These are phyloP conservation scores for Crithidia thermophila DNA, from an alignment of 208 protist genomes.

Conservation along the genomic window DNA sequence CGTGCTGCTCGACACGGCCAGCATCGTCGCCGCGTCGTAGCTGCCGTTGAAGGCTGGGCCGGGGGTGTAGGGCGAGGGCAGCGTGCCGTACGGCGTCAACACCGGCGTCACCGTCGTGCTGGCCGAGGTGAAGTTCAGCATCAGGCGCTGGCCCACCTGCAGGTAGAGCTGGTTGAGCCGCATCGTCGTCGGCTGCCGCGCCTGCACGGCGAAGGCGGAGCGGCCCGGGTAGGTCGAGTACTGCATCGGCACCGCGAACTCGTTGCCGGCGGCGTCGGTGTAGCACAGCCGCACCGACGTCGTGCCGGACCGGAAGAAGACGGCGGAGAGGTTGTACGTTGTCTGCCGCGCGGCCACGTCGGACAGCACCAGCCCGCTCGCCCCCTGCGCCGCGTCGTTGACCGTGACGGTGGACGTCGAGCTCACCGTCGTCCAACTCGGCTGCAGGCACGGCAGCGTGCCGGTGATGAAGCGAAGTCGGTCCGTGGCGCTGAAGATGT, in stretches of 20 bases:
- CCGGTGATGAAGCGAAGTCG: slow-evolving; percentile 60
- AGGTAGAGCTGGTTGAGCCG: slow-evolving; percentile 24
- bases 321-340: slow-evolving; percentile 43
- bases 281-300: slow-evolving; percentile 78
- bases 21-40: slow-evolving; percentile 68
- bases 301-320: slow-evolving; percentile 61
- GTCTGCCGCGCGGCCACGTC: slow-evolving; percentile 23
- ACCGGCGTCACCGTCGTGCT: slow-evolving; percentile 28
- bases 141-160: slow-evolving; percentile 71
- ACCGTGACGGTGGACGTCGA: slow-evolving; percentile 48
- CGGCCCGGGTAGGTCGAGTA: slow-evolving; percentile 19
- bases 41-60: slow-evolving; percentile 62
- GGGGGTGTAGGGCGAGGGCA: slow-evolving; percentile 52
- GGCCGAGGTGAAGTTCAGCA: slow-evolving; percentile 48
- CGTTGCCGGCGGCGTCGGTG: slow-evolving; percentile 71
- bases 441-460: slow-evolving; percentile 47
- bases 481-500: slow-evolving; percentile 45
- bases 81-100: slow-evolving; percentile 41
- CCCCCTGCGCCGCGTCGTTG: slow-evolving; percentile 45
- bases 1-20: slow-evolving; percentile 30
- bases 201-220: slow-evolving; percentile 48
- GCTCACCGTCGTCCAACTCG: slow-evolving; percentile 28
- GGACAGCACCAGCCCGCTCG: slow-evolving; percentile 39
- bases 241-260: slow-evolving; percentile 79
- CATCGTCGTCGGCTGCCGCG: slow-evolving; percentile 42